Evolutionary conservation across 176 grass and related monocot species (phyloP).

Genomic region (Eragrostis curvula): DNA sequence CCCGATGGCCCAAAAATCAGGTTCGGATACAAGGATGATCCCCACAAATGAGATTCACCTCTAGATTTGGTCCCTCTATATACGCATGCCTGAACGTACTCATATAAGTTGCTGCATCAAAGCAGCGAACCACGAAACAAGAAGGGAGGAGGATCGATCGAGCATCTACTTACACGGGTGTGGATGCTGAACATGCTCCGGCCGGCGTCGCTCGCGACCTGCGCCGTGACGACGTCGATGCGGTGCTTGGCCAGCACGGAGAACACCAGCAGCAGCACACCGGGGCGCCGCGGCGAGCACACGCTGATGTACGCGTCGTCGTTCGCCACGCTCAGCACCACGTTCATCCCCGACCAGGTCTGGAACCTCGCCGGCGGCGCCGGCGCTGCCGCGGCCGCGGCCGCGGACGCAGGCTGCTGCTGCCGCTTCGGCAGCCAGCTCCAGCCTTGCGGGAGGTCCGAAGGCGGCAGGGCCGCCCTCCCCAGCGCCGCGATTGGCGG

Average conservation of each 20-base stretch:
- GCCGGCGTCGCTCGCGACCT: conserved; percentile 27
- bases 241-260: conserved; percentile 65
- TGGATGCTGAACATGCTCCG: conserved; percentile 55
- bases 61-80: neutral
- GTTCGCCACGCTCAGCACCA: conserved; percentile 51
- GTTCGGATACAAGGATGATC: neutral
- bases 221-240: conserved; percentile 56
- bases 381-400: neutral
- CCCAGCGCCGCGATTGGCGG: neutral
- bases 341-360: conserved; percentile 66
- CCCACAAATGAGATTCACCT: neutral
- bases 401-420: neutral
- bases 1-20: neutral
- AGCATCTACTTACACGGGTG: conserved; percentile 58
- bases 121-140: neutral
- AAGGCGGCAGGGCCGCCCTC: neutral
- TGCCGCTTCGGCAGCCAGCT: neutral
- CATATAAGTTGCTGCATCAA: neutral
- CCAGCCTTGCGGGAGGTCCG: conserved; percentile 13
- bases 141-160: neutral
- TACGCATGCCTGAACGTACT: neutral
- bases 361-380: conserved; percentile 31
- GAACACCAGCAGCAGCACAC: conserved; percentile 41
- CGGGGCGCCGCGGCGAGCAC: conserved; percentile 14
- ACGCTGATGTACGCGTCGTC: conserved; percentile 57